These are phyloP conservation scores for Rhynchospora pubera DNA, from an alignment of 176 grass and related monocot species.

Conservation along the genomic window DNA sequence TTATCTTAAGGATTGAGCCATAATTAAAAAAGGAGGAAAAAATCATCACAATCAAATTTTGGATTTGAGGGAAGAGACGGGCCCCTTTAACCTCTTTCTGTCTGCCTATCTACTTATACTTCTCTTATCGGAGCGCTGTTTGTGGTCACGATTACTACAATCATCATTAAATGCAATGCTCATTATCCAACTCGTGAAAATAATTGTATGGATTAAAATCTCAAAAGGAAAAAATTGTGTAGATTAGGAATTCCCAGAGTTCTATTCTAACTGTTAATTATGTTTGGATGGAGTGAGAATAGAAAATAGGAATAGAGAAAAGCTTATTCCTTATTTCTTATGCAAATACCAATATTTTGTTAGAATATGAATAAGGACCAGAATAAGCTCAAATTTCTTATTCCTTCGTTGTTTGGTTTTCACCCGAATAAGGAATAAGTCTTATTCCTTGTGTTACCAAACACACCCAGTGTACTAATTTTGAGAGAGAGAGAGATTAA, in stretches of 20 bases:
- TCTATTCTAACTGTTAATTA: too few relatives aligned
- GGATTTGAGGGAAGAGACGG: neutral
- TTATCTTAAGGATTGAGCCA: neutral
- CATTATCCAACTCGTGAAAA: neutral
- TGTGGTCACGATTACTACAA: conserved; percentile 7
- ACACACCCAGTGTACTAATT: too few relatives aligned
- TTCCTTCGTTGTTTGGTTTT: too few relatives aligned
- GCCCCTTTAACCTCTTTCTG: conserved; percentile 11
- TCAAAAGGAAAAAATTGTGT: neutral
- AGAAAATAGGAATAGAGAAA: too few relatives aligned
- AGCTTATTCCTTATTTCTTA: too few relatives aligned
- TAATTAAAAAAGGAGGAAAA: neutral
- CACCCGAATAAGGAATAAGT: too few relatives aligned
- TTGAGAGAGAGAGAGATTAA: too few relatives aligned
- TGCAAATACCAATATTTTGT: too few relatives aligned
- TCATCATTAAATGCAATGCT: neutral
- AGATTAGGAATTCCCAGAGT: neutral
- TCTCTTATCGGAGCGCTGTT: neutral
- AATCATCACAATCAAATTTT: conserved; percentile 14
- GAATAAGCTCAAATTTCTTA: too few relatives aligned
- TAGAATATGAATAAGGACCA: too few relatives aligned
- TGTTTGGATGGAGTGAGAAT: too few relatives aligned
- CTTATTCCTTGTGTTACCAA: too few relatives aligned
- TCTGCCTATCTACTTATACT: neutral
- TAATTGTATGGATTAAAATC: neutral